phyloP scores from a whole-genome alignment of 768 basidiomycete genomes.

The Tylopilus vinaceipallidus region DNA sequence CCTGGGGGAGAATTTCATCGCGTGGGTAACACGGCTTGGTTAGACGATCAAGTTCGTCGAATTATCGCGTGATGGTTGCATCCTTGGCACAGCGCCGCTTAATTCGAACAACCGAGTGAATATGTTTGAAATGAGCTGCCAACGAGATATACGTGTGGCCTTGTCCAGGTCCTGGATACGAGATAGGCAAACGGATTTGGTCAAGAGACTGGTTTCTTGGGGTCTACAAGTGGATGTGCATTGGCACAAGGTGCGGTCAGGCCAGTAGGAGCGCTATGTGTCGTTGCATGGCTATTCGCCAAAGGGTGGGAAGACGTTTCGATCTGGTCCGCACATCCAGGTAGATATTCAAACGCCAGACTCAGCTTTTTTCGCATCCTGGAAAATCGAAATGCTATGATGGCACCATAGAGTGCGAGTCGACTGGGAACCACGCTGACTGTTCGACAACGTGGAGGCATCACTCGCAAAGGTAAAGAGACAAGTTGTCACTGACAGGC shows the following conservation, averaged over 20 bases:
- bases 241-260: not conserved
- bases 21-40: slow-evolving; percentile 5
- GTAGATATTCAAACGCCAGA: slow-evolving; percentile 3
- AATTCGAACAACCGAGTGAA: not conserved
- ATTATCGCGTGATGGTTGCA: not conserved
- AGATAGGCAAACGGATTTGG: slow-evolving; percentile 12
- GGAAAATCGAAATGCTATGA: too few relatives aligned
- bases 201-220: not conserved
- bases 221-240: not conserved
- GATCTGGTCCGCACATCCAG: not conserved
- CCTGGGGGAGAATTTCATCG: slow-evolving; percentile 2
- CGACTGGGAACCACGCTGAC: too few relatives aligned
- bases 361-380: slow-evolving; percentile 1
- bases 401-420: too few relatives aligned
- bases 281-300: not conserved
- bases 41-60: not conserved
- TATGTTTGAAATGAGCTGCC: not conserved
- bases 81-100: slow-evolving; percentile 1
- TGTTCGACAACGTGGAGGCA: not conserved
- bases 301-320: not conserved
- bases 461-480: not conserved
- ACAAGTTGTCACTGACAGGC: slow-evolving; percentile 5
- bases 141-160: not conserved
- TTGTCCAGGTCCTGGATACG: too few relatives aligned
- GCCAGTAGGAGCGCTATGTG: not conserved